Conservation (phyloP, 2,329 filamentous ascomycete species). For the Nemania sp. region DNA sequence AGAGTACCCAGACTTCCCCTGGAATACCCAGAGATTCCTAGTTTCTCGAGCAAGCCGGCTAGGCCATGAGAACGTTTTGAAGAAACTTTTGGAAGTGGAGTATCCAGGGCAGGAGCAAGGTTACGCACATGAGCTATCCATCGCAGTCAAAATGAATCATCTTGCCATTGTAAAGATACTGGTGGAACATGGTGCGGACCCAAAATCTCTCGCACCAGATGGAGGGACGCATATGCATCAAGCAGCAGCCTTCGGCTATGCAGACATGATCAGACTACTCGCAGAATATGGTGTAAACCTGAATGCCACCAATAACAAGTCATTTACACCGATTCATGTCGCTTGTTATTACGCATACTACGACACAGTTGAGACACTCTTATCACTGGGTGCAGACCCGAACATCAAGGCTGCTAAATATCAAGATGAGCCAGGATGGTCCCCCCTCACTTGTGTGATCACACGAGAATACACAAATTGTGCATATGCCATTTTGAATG, state of each 20-base stretch:
- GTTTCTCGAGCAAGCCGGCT: not conserved
- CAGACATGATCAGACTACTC: not conserved
- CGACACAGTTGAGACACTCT: not conserved
- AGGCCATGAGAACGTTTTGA: not conserved
- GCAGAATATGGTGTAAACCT: not conserved
- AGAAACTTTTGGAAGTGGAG: not conserved
- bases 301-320: not conserved
- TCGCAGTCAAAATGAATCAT: not conserved
- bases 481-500: not conserved
- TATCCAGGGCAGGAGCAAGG: not conserved
- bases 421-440: conserved; percentile 7
- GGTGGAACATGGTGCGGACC: not conserved
- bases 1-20: not conserved
- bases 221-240: not conserved
- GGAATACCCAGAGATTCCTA: not conserved
- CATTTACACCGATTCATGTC: not conserved
- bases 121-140: not conserved
- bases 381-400: not conserved
- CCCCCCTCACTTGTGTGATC: conserved; percentile 1
- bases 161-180: not conserved
- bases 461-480: not conserved
- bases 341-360: not conserved
- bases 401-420: conserved; percentile 1
- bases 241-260: not conserved
- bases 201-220: not conserved